Evolutionary conservation across 805 yeast genomes (phyloP).

Genomic region (Citeromyces matritensis): DNA sequence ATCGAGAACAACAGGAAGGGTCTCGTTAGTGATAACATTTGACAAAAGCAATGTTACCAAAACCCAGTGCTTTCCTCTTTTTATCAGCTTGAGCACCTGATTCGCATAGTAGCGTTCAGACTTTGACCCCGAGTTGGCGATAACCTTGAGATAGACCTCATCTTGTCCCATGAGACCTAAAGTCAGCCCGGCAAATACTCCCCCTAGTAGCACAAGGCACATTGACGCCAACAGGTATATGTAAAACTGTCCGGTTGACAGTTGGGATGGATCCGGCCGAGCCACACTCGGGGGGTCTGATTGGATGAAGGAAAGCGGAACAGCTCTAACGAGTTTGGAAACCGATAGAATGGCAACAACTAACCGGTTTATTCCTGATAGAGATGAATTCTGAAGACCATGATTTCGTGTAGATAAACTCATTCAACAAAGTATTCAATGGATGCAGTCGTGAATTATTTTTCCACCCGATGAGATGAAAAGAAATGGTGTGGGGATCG

Average conservation of each 20-base stretch:
- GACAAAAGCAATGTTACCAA: constrained; percentile 74
- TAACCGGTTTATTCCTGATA: neutral
- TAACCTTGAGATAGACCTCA: constrained; percentile 84
- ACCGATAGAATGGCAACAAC: neutral
- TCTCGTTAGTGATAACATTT: constrained; percentile 88
- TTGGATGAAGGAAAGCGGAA: neutral
- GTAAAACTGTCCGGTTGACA: constrained; percentile 19
- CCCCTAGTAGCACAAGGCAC: constrained; percentile 58
- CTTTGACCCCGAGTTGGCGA: constrained; percentile 72
- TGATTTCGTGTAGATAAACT: no score
- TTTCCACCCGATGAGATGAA: neutral
- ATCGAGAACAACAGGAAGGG: constrained; percentile 87
- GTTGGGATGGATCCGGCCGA: neutral
- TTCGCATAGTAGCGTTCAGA: constrained; percentile 53
- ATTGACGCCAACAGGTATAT: constrained; percentile 38
- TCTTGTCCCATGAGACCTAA: constrained; percentile 96
- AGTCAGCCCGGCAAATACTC: constrained; percentile 91
- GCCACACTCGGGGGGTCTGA: neutral
- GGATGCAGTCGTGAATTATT: no score
- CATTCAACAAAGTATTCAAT: no score
- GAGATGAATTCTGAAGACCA: no score
- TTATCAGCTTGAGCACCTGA: constrained; percentile 57
- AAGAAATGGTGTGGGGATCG: neutral
- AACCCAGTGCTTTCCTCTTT: constrained; percentile 91
- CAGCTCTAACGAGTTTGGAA: neutral